Evolutionary conservation across 306 rosid genomes (phyloP).

Genomic region (Myrica gale): DNA sequence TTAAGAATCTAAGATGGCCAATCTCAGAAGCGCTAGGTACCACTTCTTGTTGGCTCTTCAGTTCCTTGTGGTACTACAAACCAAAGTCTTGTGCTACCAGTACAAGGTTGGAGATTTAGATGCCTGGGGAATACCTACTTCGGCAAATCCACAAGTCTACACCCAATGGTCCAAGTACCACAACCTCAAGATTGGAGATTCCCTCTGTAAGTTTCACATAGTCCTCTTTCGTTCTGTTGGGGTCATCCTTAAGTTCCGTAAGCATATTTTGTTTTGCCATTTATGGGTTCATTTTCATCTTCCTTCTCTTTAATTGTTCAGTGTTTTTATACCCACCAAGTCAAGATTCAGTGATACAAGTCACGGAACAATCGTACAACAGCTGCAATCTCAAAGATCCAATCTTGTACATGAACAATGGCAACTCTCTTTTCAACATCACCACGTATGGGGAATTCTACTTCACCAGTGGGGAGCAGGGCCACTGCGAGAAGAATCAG

Average conservation of each 20-base stretch:
- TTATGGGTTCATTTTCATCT: background rate
- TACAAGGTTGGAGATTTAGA: constrained; percentile 94
- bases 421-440: constrained; percentile 82
- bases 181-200: constrained; percentile 70
- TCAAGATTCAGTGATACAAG: constrained; percentile 91
- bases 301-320: constrained; percentile 15
- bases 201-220: constrained; percentile 60
- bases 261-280: too few relatives aligned
- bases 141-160: constrained; percentile 63
- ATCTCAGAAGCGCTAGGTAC: constrained; percentile 18
- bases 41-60: constrained; percentile 27
- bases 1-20: constrained; percentile 36
- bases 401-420: constrained; percentile 66
- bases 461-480: constrained; percentile 73
- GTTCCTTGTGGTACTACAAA: constrained; percentile 41
- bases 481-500: constrained; percentile 71
- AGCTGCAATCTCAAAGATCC: constrained; percentile 79
- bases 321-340: constrained; percentile 96
- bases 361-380: constrained; percentile 53
- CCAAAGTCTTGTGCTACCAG: constrained; percentile 48
- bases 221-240: background rate
- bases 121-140: constrained; percentile 77
- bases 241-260: too few relatives aligned
- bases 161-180: constrained; percentile 71
- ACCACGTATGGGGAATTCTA: constrained; percentile 59